Percentiles rank a stretch among this genome's conserved stretches.
Conservation (phyloP, 1,139 yeast genomes). For the Petasospora fabianii region DNA sequence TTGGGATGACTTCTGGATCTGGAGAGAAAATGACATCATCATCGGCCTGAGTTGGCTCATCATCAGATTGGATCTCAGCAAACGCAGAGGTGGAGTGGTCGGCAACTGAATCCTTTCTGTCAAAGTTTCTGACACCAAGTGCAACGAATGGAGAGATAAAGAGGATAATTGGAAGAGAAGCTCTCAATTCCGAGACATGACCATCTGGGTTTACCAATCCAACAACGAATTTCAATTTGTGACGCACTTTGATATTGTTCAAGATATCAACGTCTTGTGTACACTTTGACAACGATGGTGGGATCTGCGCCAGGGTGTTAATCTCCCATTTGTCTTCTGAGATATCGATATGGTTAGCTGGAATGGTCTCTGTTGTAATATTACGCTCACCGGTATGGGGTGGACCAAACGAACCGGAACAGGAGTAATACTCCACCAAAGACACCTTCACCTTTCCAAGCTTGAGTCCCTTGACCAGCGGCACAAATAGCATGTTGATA, state of each 20-base stretch:
- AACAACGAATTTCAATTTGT: conserved; percentile 54
- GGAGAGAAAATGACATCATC: conserved; percentile 33
- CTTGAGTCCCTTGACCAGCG: conserved; percentile 74
- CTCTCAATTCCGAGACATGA: conserved; percentile 65
- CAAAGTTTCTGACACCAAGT: conserved; percentile 44
- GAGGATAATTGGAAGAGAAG: conserved; percentile 59
- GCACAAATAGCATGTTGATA: conserved; percentile 68
- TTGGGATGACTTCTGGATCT: conserved; percentile 27
- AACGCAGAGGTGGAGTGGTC: conserved; percentile 21
- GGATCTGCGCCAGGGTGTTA: conserved; percentile 55
- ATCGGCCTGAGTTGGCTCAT: conserved; percentile 24
- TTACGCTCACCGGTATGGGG: conserved; percentile 57
- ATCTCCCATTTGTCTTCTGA: conserved; percentile 75
- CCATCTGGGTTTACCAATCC: conserved; percentile 61
- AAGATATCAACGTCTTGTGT: conserved; percentile 80
- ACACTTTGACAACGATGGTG: conserved; percentile 67
- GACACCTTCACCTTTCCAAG: conserved; percentile 69
- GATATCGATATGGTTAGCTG: conserved; percentile 30
- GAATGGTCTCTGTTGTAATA: conserved; percentile 42
- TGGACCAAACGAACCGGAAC: conserved; percentile 50
- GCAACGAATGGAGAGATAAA: conserved; percentile 78
- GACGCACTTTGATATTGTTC: conserved; percentile 53
- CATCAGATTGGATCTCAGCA: conserved; percentile 24
- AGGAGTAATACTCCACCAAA: conserved; percentile 64
- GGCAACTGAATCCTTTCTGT: conserved; percentile 21